Evolutionary conservation across 495 filamentous ascomycete species (phyloP), one percentile per base, ranked within the genome.

Genomic region (Aspergillus saccharolyticus): DNA sequence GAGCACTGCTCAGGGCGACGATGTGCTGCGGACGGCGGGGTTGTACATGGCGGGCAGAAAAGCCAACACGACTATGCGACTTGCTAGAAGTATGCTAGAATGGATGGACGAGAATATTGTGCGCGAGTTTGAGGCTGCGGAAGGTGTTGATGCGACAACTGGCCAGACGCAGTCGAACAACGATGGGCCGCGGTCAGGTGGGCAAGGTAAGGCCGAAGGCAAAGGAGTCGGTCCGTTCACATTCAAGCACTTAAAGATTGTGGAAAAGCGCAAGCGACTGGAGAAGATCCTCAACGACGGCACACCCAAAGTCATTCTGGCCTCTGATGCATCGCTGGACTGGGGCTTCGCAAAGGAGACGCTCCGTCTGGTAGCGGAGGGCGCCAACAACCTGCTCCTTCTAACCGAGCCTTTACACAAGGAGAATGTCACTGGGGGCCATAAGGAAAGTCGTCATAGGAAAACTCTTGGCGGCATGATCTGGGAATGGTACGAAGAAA

Each of bases 41-140:
- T 72, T 96, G 0, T 97, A 91, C 67, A 72, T 99, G 39, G 93
- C 89, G 0, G 90, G 89, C 18, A 86, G 83, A 48, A 92, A 86
- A 59, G 85, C 88, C 52, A 81, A 84, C 52, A 89, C 88, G 21
- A 93, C 90, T 1, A 90, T 96, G 85, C 77, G 87, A 55, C 85
- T 96, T 54, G 89, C 92, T 16, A 81, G 91, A 59, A 97, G 93
- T 68, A 96, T 97, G 91, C 74, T 97, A 53, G 94, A 99, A 69
- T 99, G 94, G 94, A 97, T 97, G 91, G 91, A 97, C 64, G 91
- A 96, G 63, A 86, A 81, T 49, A 91, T 99, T 50, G 83, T 96
- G 52, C 82, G 87, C 48, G 91, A 97, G 60, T 95, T 96, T 55
- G 95, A 99, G 70, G 85, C 87, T 1, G 84, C 87, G 1, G 87